Conservation (phyloP, 2,329 filamentous ascomycete genomes). For the Fusarium dlaminii region DNA sequence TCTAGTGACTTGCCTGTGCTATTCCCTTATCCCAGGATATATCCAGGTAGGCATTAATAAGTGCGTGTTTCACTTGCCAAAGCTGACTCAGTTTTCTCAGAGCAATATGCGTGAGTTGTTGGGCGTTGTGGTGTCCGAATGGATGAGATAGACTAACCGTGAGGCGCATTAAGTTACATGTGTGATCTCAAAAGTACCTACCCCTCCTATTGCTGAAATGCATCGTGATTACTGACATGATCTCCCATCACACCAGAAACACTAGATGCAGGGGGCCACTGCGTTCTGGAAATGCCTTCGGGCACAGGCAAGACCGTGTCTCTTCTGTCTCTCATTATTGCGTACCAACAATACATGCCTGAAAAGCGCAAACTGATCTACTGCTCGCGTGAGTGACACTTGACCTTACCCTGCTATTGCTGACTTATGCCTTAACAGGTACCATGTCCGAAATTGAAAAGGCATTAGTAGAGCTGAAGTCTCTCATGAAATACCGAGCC, state of each 20-base stretch:
- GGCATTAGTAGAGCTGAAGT: constrained; percentile 88
- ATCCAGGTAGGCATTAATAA: constrained; percentile 56
- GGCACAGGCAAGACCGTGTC: constrained; percentile 98
- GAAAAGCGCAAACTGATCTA: constrained; percentile 97
- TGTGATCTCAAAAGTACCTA: constrained; percentile 64
- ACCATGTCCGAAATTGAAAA: constrained; percentile 99
- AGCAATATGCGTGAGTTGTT: constrained; percentile 63
- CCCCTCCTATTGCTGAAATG: background rate
- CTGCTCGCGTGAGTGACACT: constrained; percentile 75
- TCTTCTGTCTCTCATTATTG: constrained; percentile 91
- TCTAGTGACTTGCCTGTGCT: constrained; percentile 64
- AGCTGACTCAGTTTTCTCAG: constrained; percentile 41
- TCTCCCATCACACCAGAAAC: constrained; percentile 60
- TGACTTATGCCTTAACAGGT: constrained; percentile 51
- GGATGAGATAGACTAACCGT: background rate
- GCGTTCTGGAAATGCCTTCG: constrained; percentile 98
- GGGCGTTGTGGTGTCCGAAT: background rate
- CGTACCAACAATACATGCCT: constrained; percentile 93
- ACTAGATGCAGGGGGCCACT: constrained; percentile 93
- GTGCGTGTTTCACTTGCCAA: background rate
- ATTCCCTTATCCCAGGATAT: constrained; percentile 68
- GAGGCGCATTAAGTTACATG: constrained; percentile 57
- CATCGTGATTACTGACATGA: background rate
- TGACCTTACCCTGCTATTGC: background rate
- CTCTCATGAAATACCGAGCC: constrained; percentile 92